phyloP scores from a whole-genome alignment of 345 rosid genomes.

The Mercurialis annua region DNA sequence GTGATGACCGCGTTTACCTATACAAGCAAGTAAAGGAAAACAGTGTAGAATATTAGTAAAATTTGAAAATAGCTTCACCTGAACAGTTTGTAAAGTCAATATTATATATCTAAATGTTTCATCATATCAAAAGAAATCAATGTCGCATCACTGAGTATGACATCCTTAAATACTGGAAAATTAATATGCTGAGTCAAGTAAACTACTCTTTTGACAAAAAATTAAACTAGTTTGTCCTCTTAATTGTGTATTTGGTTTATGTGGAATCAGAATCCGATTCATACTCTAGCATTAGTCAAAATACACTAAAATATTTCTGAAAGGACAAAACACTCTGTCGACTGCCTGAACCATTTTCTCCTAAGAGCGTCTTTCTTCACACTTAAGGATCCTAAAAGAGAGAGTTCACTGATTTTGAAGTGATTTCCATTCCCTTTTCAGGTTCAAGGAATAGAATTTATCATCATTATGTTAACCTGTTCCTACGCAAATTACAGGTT shows the following conservation, averaged over 20 bases:
- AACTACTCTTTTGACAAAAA: too few relatives aligned
- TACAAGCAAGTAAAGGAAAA: constrained; percentile 16
- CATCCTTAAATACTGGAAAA: not conserved
- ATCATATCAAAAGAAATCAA: not conserved
- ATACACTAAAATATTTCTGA: not conserved
- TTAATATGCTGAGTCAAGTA: not conserved
- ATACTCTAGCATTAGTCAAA: not conserved
- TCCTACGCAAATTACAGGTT: not conserved
- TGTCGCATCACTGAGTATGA: not conserved
- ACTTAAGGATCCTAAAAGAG: not conserved
- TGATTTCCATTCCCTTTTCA: not conserved
- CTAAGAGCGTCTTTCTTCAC: not conserved
- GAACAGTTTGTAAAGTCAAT: not conserved
- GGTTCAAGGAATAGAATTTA: not conserved
- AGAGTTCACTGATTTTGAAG: not conserved
- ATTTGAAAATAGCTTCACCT: not conserved
- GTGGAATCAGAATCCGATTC: not conserved
- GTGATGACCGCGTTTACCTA: constrained; percentile 96
- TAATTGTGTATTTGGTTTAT: not conserved
- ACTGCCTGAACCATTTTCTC: not conserved
- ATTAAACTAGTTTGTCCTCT: not conserved
- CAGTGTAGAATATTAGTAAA: constrained; percentile 6
- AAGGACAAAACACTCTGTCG: not conserved
- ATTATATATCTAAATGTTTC: not conserved
- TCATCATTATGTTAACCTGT: not conserved